phyloP scores from a whole-genome alignment of 208 protist species.

The Trypanosoma caninum region DNA sequence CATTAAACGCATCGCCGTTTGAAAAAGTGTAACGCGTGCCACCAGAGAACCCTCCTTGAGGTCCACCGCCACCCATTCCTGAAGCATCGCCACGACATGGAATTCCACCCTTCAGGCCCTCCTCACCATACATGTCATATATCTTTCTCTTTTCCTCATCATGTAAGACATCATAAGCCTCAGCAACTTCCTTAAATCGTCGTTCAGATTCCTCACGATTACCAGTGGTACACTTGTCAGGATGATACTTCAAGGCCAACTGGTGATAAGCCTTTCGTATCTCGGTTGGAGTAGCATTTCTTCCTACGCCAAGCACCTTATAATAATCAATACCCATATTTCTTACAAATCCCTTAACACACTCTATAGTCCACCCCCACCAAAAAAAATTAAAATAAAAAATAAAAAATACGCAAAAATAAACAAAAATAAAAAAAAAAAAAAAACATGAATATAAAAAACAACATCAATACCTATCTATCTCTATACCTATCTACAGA shows the following conservation, averaged over 20 bases:
- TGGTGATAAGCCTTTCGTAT: constrained; percentile 92
- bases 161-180: constrained; percentile 93
- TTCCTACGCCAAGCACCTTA: constrained; percentile 59
- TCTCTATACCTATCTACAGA: neutral
- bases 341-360: no score
- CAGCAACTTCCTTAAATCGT: constrained; percentile 73
- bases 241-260: constrained; percentile 87
- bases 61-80: constrained; percentile 8
- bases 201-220: constrained; percentile 50
- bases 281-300: constrained; percentile 46
- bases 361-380: neutral
- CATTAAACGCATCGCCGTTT: constrained; percentile 78
- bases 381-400: constrained; percentile 17
- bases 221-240: constrained; percentile 76
- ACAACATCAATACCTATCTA: neutral
- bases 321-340: constrained; percentile 60
- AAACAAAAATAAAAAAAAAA: constrained; percentile 20
- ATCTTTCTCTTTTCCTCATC: constrained; percentile 88
- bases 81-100: constrained; percentile 30
- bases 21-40: constrained; percentile 55
- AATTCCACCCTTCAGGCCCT: constrained; percentile 43
- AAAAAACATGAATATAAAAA: constrained; percentile 11
- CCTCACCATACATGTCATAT: constrained; percentile 93
- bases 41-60: neutral
- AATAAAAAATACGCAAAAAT: neutral